Base-by-base conservation (phyloP, 140 eudicot genomes). In the Anethum foeniculum region DNA sequence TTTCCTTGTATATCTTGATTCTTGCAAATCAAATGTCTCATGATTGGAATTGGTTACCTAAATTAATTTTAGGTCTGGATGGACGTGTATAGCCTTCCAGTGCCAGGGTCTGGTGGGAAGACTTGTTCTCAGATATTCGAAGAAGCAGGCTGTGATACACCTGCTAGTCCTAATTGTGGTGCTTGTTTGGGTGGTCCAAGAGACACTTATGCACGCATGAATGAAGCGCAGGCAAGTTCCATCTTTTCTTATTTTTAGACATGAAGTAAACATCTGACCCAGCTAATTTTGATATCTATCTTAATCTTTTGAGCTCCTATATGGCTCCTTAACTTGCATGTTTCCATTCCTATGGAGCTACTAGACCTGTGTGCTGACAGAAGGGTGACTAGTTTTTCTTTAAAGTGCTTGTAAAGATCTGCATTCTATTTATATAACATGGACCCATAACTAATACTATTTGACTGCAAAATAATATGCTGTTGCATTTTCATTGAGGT, bases 71-170 rank as follows among this genome's bases (percentile, higher is more conserved):
- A 95, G 99, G 99, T 95, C 10, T 95, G 52, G 52, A 47, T 47
- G 52, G 52, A 47, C 52, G 52, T 47, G 52, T 47, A 47, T 47
- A 47, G 52, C 90, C 97, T 95, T 43, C 97, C 97, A 0, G 97
- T 95, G 39, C 93, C 99, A 25, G 99, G 97, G 60, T 86, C 99
- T 48, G 99, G 99, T 52, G 99, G 99, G 30, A 95, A 92, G 86
- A 95, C 99, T 8, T 92, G 97, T 81, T 88, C 97, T n/a, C 99
- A 95, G 89, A 95, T 95, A 76, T 92, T 95, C 82, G 99, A 95
- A 83, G 99, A 92, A 82, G 99, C 96, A 65, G 99, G 99, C 12
- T 95, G 99, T 77, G 99, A 95, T 80, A 89, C 97, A 4, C 99
- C 99, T 44, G 82, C 97, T 4, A 95, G 97, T 81, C 99, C 97